Evolutionary conservation across 2,329 filamentous ascomycete genomes (phyloP).

Genomic region (Xylaria sp.): DNA sequence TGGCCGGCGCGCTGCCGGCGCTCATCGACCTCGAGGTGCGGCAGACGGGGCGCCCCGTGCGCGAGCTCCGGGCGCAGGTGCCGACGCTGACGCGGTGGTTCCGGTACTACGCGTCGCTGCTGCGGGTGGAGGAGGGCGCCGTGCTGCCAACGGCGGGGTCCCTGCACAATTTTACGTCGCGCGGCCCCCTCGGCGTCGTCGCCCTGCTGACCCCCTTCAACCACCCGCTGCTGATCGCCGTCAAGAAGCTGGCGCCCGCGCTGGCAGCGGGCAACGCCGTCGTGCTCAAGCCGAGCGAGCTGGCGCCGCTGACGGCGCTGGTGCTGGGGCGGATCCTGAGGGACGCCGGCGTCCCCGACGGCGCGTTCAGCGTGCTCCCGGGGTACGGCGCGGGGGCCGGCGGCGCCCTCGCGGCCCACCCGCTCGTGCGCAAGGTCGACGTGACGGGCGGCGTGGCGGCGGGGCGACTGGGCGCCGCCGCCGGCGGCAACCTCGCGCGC

Average conservation of each 20-base stretch:
- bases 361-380: constrained; percentile 66
- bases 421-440: constrained; percentile 65
- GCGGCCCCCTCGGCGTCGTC: constrained; percentile 60
- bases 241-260: constrained; percentile 64
- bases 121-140: constrained; percentile 67
- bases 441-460: constrained; percentile 77
- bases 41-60: constrained; percentile 69
- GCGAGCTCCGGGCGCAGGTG: constrained; percentile 72
- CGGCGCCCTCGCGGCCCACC: constrained; percentile 55
- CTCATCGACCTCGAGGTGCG: constrained; percentile 66
- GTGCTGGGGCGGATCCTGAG: constrained; percentile 62
- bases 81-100: constrained; percentile 70
- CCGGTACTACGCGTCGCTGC: constrained; percentile 68
- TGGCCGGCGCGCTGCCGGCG: constrained; percentile 53
- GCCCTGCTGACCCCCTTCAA: constrained; percentile 62
- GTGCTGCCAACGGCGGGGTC: constrained; percentile 67
- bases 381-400: constrained; percentile 58
- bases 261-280: constrained; percentile 63
- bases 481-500: constrained; percentile 67
- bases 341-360: constrained; percentile 70
- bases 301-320: constrained; percentile 64
- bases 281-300: constrained; percentile 64
- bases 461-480: constrained; percentile 67
- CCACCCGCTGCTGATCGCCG: constrained; percentile 59
- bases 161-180: constrained; percentile 59